Base-by-base conservation (phyloP, 495 filamentous ascomycete species). In the Lindgomyces ingoldianus region DNA sequence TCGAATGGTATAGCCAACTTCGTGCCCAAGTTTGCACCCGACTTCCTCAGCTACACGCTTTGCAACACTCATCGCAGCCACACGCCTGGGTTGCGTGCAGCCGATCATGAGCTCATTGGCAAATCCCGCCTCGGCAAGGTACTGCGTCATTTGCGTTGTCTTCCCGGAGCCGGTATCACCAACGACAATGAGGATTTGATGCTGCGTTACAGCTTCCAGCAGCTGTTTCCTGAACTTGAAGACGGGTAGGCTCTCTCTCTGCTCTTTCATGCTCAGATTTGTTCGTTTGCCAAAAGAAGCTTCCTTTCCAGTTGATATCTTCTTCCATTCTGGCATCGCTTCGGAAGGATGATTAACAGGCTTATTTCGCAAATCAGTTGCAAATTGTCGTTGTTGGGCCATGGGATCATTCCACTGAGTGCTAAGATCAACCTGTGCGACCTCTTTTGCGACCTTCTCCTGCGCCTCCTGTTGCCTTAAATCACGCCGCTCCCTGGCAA, bases 361-460 rank as follows among this genome's bases (percentile, higher is more conserved):
- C 1, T 81, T 74, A 59, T 80, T 85, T 45, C 89, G 82, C 21
- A 98, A 73, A 67, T 96, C 95, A 55, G 85, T 84, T 2, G 93
- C 95, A 75, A 98, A 98, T 65, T 93, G 87, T 25, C 89, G 82
- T 61, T 90, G 81, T 49, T 92, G 89, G 1, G 93, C 87, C 92
- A 99, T 96, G 0, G 94, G 94, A 76, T 99, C 94, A 57, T 96
- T 86, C 94, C 94, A 99, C 74, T 97, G 92, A 0, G 90, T 87
- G 46, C 87, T 85, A 4, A 99, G 83, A 69, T 98, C 93, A 10
- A 94, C 89, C 63, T 91, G 85, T 3, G 85, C 79, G 2, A 90
- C 86, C 62, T 89, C 85, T 68, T 96, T 85, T 0, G 87, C 87
- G 3, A 91, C 90, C 62, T 88, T 88, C 41, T 91, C 90, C 64